phyloP scores from a whole-genome alignment of 805 yeast species.

The Metschnikowia dekortorum region DNA sequence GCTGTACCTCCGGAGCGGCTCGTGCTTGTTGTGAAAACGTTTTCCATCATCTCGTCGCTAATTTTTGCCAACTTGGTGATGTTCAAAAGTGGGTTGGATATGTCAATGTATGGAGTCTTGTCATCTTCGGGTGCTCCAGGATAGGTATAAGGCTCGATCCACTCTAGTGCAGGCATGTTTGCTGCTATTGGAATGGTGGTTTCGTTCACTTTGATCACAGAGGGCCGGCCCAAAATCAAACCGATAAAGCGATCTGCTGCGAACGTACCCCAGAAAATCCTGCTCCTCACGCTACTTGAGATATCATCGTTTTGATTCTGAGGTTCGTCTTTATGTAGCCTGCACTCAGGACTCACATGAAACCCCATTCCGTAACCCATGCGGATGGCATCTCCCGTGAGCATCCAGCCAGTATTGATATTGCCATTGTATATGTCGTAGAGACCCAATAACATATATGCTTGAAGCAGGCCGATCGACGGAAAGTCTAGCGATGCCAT shows the following conservation, averaged over 20 bases:
- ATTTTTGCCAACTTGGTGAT: conserved; percentile 7
- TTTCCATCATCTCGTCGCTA: conserved; percentile 10
- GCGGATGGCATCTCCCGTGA: conserved; percentile 13
- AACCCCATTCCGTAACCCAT: conserved; percentile 14
- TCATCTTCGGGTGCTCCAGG: conserved; percentile 6
- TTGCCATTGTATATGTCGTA: conserved; percentile 13
- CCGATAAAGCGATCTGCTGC: conserved; percentile 14
- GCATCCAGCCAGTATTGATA: conserved; percentile 14
- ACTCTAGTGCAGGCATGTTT: conserved; percentile 13
- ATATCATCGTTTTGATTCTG: background rate
- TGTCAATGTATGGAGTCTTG: conserved; percentile 8
- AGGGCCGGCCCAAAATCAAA: conserved; percentile 12
- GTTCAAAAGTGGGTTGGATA: conserved; percentile 10
- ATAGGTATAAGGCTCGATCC: conserved; percentile 11
- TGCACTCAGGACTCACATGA: conserved; percentile 10
- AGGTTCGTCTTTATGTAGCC: conserved; percentile 5
- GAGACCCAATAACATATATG: conserved; percentile 13
- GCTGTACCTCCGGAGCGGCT: background rate
- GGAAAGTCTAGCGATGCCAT: conserved; percentile 11
- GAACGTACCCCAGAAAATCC: conserved; percentile 15
- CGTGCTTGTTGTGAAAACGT: conserved; percentile 2
- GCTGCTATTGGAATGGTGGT: conserved; percentile 10
- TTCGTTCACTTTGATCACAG: conserved; percentile 7
- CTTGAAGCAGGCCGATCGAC: conserved; percentile 10
- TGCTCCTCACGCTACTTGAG: conserved; percentile 9